phyloP scores from a whole-genome alignment of 805 yeast species.

The Ascoidea rubescens region DNA sequence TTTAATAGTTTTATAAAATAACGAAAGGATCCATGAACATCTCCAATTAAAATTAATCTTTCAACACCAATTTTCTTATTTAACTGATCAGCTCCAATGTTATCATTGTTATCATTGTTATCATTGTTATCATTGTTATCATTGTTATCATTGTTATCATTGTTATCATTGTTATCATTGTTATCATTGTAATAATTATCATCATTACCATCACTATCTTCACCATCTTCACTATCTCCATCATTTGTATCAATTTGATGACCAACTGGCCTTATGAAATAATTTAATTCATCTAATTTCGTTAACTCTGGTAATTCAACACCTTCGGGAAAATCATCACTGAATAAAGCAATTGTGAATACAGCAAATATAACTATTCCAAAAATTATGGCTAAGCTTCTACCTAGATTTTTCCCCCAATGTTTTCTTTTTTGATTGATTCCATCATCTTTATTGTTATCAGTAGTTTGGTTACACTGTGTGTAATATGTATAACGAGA shows the following conservation, averaged over 20 bases:
- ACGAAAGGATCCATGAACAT: conserved; percentile 68
- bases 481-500: too few relatives aligned
- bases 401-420: too few relatives aligned
- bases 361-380: too few relatives aligned
- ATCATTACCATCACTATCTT: not conserved
- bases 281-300: too few relatives aligned
- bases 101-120: conserved; percentile 2
- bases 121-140: not conserved
- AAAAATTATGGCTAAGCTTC: too few relatives aligned
- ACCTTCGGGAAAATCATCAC: too few relatives aligned
- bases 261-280: too few relatives aligned
- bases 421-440: too few relatives aligned
- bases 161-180: conserved; percentile 3
- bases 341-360: too few relatives aligned
- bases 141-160: not conserved
- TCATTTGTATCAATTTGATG: not conserved
- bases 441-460: too few relatives aligned
- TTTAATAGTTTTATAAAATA: conserved; percentile 40
- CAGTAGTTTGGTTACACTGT: too few relatives aligned
- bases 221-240: not conserved
- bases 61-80: conserved; percentile 27
- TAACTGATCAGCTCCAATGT: conserved; percentile 40
- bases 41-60: conserved; percentile 66
- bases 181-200: conserved; percentile 1
- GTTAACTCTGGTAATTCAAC: too few relatives aligned